Evolutionary conservation across 2,329 filamentous ascomycete species (phyloP), one percentile per base, ranked within the genome.

Genomic region (Mycogone perniciosa): DNA sequence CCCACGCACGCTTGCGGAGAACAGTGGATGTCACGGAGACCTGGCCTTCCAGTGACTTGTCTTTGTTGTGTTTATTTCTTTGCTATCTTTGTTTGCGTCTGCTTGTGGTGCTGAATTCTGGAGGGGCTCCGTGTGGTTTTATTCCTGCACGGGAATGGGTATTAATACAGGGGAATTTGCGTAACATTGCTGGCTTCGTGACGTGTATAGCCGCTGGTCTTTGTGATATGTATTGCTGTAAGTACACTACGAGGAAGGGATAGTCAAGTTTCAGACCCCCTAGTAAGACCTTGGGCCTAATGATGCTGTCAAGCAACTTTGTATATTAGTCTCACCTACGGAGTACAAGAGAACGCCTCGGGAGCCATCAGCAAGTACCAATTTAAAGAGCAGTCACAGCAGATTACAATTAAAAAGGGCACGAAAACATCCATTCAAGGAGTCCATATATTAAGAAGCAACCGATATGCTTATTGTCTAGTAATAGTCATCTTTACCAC

Each of bases 91-190:
- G 39, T 35, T 31, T 30, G 46, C 31, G 49, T 34, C 51, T 29
- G 46, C 50, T 51, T 31, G 46, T 41, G 54, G 46, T 51, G 45
- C 44, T 38, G 37, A 33, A 35, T 46, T 30, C 41, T 26, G 44
- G 52, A 51, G 48, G 48, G 45, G 46, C 47, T 48, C 44, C 40
- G 31, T 42, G 46, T 52, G 42, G 27, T 49, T 52, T 54, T 53
- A 35, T 41, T 48, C 31, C 39, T 33, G 44, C 38, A 51, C 50
- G 54, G 54, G 50, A 54, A 53, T 43, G 49, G 53, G 54, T 52
- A 54, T 57, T 56, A 57, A 59, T 57, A 56, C 43, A 56, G 35
- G 43, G 42, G 51, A 42, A 46, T 37, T 44, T n/a, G 26, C 29
- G 26, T 52, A n/a, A 38, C 6, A 38, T 27, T 46, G 13, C 29